Base-by-base conservation (phyloP, 2,329 filamentous ascomycete genomes). In the Pestalotiopsis sp. region DNA sequence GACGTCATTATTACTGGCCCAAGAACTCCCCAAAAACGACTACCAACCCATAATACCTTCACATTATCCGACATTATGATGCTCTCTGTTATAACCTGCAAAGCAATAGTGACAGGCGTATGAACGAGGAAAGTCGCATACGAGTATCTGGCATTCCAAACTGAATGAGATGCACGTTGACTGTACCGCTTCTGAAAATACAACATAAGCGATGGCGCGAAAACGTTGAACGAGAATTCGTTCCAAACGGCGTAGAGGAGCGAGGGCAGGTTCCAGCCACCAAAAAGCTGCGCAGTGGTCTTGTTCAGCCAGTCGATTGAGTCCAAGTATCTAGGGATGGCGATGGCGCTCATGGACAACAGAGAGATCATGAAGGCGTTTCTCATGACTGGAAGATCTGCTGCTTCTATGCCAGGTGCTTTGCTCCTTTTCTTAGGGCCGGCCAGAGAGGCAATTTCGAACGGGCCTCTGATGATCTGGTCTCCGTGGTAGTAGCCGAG, bases 231-330 rank as follows among this genome's bases (percentile, higher is more conserved):
- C 0, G 70, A 71, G 23, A 71, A 57, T 45, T 73, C 73, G 52
- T 72, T 72, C 71, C 71, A 74, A 0, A 73, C 2, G 11, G 71
- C 71, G 55, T 72, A 73, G 3, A 68, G 17, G 7, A 68, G 14
- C 7, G 72, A 67, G 2, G 59, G 41, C 6, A 61, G 2, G n/a
- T 55, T 71, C 61, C 59, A 65, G 13, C 70, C 71, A 2, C 71
- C 68, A 6, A 64, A 59, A 13, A 69, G 27, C n/a, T 65, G 59
- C 27, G 45, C 49, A 4, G 39, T 14, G 58, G 63, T 17, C n/a
- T 65, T n/a, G 5, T 59, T 25, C 52, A 52, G 6, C 41, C 25
- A 41, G 17, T 55, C 27, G n/a, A 31, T 7, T 7, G 52, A 57
- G 58, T 36, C 17, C 13, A 66, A 45, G 27, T 39, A 58, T 23